Evolutionary conservation across 139 green algal species (phyloP), one percentile per base, ranked within the genome.

Genomic region (Nannochloris sp.): DNA sequence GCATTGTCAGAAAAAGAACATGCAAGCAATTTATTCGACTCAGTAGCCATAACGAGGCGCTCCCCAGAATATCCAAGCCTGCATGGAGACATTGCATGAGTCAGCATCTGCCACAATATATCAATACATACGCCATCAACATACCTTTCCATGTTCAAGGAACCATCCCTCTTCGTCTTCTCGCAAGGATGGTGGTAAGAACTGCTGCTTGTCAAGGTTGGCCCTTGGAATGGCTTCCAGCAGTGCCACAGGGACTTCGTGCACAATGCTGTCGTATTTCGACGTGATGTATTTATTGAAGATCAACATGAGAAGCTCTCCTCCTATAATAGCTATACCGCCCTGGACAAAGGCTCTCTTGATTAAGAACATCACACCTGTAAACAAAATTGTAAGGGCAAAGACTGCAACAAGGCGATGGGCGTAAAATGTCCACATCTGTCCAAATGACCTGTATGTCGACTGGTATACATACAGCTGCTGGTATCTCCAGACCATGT

Each of bases 401-500:
- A 81, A 44, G 67, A 69, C 77, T 44, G 65, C 68, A 7, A 68
- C 62, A 46, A 81, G 36, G 43, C 62, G 60, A 31, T 74, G 50
- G 15, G 64, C 61, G 14, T n/a, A 60, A 16, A 61, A 67, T 23
- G 29, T 50, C 73, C 59, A 78, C 14, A 67, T 57, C 31, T 70
- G 59, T 19, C 77, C 75, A 21, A 56, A 46, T 19, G 58, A 62
- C 49, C 80, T 74, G 27, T 79, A 84, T 25, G 43, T 57, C 1
- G 71, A 48, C 16, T 78, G 61, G 44, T 64, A 83, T 36, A 82
- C 75, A 64, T 82, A 86, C 40, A 87, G 64, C 61, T 82, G 68
- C 57, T 81, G 70, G 60, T 84, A 87, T 0, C 79, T 68, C 80
- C 80, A 87, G 46, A 84, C 57, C 14, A 75, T 9, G 57, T 64